Evolutionary conservation across 495 filamentous ascomycete genomes (phyloP).

Genomic region (Sordaria brevicollis): DNA sequence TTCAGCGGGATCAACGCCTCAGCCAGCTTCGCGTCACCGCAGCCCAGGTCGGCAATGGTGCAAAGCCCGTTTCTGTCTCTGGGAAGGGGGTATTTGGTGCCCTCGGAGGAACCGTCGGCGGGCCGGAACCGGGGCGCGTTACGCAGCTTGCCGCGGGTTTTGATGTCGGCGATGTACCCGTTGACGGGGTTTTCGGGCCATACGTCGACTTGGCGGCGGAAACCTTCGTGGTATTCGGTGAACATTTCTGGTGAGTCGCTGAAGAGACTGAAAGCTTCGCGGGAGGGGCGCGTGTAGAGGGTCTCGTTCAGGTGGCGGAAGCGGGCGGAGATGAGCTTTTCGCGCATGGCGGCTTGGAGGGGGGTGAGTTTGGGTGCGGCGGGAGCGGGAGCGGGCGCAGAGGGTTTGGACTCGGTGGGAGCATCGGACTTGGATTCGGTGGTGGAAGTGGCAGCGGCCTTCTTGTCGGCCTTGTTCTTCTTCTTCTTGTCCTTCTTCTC

Average conservation of each 20-base stretch:
- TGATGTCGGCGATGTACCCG: slow-evolving; percentile 60
- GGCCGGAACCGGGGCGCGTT: slow-evolving; percentile 25
- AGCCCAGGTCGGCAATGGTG: slow-evolving; percentile 66
- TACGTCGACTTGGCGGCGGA: slow-evolving; percentile 82
- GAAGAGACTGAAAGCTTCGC: slow-evolving; percentile 69
- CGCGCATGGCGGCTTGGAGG: slow-evolving; percentile 83
- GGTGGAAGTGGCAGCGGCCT: neutral
- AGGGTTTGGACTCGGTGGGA: slow-evolving; percentile 3
- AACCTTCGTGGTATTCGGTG: slow-evolving; percentile 86
- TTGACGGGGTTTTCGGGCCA: slow-evolving; percentile 97
- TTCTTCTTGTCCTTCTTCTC: slow-evolving; percentile 28
- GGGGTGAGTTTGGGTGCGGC: slow-evolving; percentile 60
- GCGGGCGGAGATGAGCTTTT: slow-evolving; percentile 84
- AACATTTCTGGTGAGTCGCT: slow-evolving; percentile 76
- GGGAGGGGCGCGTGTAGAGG: slow-evolving; percentile 84
- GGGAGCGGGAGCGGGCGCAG: slow-evolving; percentile 12
- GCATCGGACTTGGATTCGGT: slow-evolving; percentile 3
- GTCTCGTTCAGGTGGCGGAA: slow-evolving; percentile 97
- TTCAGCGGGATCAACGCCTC: slow-evolving; percentile 54
- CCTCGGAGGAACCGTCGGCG: slow-evolving; percentile 2
- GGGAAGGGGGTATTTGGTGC: slow-evolving; percentile 18
- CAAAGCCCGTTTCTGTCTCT: slow-evolving; percentile 43
- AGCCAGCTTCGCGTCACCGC: slow-evolving; percentile 55
- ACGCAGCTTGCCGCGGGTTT: slow-evolving; percentile 36
- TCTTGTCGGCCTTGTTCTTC: slow-evolving; percentile 24